Evolutionary conservation across 495 filamentous ascomycete species (phyloP).

Genomic region (Aspergillus steynii): DNA sequence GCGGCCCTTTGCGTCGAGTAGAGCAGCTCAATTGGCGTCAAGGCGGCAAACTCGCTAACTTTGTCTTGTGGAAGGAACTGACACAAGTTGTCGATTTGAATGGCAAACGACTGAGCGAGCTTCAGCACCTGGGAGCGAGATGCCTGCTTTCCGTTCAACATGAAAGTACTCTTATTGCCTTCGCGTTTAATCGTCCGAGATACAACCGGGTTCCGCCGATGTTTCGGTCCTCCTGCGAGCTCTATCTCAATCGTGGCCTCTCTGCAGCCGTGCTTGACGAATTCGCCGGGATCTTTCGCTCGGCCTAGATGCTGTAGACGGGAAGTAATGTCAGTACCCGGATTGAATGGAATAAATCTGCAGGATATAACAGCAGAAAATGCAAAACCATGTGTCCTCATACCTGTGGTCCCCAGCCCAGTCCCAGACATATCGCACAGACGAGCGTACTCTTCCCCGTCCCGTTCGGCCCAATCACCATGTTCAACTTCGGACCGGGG

Average conservation of each 20-base stretch:
- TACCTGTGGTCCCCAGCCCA: constrained; percentile 77
- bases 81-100: constrained; percentile 96
- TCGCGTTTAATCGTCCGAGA: constrained; percentile 75
- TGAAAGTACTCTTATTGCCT: constrained; percentile 75
- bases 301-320: constrained; percentile 72
- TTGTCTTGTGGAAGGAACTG: constrained; percentile 97
- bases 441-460: constrained; percentile 98
- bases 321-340: neutral
- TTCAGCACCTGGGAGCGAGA: constrained; percentile 60
- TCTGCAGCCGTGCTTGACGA: constrained; percentile 84
- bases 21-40: constrained; percentile 83
- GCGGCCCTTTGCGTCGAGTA: constrained; percentile 84
- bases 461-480: constrained; percentile 98
- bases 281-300: constrained; percentile 81
- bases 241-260: constrained; percentile 89
- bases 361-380: neutral
- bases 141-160: constrained; percentile 61
- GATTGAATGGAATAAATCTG: too few relatives aligned
- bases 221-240: constrained; percentile 57
- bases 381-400: constrained; percentile 11
- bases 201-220: constrained; percentile 66
- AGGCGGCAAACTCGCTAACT: constrained; percentile 88
- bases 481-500: constrained; percentile 90
- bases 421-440: constrained; percentile 91
- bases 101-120: constrained; percentile 68